Conservation (phyloP, 805 yeast species). For the Ogataea salicorniae region DNA sequence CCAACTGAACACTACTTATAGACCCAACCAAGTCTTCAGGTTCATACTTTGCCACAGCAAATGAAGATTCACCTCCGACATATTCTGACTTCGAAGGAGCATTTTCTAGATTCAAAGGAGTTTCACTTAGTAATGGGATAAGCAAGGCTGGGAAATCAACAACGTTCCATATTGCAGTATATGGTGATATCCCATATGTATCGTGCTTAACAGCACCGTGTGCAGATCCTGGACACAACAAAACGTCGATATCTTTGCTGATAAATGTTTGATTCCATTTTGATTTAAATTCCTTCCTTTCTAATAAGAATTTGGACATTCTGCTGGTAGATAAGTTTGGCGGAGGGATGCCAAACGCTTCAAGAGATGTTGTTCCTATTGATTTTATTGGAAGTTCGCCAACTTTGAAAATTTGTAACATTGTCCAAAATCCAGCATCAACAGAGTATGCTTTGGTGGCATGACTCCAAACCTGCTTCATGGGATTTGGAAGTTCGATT, state of each 20-base stretch:
- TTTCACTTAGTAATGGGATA: constrained; percentile 34
- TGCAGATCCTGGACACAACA: constrained; percentile 13
- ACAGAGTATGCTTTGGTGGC: not conserved
- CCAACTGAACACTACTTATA: constrained; percentile 59
- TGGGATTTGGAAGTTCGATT: not conserved
- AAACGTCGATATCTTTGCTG: constrained; percentile 7
- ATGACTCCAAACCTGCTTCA: not conserved
- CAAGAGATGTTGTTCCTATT: not conserved
- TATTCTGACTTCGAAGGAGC: not conserved
- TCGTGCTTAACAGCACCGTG: constrained; percentile 19
- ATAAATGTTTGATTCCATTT: constrained; percentile 7
- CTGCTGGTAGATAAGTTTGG: not conserved
- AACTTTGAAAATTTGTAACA: not conserved
- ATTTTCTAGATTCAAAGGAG: constrained; percentile 27
- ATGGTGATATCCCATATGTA: constrained; percentile 13
- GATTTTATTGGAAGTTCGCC: constrained; percentile 9
- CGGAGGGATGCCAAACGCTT: constrained; percentile 8
- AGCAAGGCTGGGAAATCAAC: constrained; percentile 37
- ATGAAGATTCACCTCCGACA: constrained; percentile 36
- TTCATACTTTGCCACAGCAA: constrained; percentile 40
- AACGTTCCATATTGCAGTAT: constrained; percentile 16
- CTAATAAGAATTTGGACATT: not conserved
- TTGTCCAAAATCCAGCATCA: not conserved
- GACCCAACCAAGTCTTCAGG: constrained; percentile 50
- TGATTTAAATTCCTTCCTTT: not conserved